These are phyloP conservation scores for Epithemia pelagica DNA, from an alignment of 108 stramenopile genomes.

Conservation along the genomic window DNA sequence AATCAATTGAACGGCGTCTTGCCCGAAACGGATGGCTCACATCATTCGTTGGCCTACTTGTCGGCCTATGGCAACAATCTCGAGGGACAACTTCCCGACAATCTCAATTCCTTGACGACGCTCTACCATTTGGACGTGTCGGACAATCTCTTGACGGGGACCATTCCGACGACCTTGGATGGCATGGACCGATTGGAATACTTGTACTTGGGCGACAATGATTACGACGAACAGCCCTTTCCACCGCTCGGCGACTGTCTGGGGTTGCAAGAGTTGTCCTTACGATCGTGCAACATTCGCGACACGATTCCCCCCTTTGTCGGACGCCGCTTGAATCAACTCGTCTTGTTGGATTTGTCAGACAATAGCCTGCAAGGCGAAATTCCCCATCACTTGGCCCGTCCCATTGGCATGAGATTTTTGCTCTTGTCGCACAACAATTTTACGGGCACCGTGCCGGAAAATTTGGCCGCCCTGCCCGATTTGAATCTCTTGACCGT, in stretches of 20 bases:
- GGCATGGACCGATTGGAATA: conserved; percentile 12
- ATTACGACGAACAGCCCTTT: no score
- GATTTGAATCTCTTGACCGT: no score
- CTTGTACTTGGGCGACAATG: conserved; percentile 28
- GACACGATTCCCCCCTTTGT: no score
- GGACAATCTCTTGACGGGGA: conserved; percentile 34
- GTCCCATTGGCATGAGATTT: background rate
- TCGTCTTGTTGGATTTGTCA: no score
- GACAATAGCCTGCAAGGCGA: no score
- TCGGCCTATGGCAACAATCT: conserved; percentile 18
- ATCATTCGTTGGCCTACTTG: background rate
- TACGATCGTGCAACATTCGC: no score
- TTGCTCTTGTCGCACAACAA: conserved; percentile 5
- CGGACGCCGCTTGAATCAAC: no score
- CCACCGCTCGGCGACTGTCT: no score
- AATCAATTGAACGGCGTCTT: background rate
- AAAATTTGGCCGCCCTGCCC: no score
- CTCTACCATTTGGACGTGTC: background rate
- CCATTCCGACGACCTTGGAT: conserved; percentile 20
- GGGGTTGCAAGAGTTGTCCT: no score
- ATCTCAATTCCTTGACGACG: background rate
- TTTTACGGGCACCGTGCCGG: conserved; percentile 3
- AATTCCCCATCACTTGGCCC: no score
- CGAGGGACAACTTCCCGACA: conserved; percentile 23
- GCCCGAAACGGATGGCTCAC: background rate